These are phyloP conservation scores for Penicillium roqueforti DNA, from an alignment of 495 filamentous ascomycete genomes.

Conservation along the genomic window DNA sequence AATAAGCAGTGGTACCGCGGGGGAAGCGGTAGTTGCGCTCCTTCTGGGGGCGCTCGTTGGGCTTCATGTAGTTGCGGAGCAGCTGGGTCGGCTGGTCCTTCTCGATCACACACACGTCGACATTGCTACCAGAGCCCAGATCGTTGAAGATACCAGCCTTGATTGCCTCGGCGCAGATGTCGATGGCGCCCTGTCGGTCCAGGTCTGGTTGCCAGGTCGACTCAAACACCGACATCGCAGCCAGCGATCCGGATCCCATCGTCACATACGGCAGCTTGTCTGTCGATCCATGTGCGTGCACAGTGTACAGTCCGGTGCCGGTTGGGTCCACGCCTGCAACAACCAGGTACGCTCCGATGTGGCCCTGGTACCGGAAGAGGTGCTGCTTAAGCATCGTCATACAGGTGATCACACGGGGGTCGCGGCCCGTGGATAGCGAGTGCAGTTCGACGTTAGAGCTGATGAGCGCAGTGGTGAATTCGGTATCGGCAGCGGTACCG, in stretches of 20 bases:
- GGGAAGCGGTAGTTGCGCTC: constrained; percentile 86
- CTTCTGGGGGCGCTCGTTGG: constrained; percentile 89
- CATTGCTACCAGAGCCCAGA: constrained; percentile 93
- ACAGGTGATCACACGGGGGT: constrained; percentile 95
- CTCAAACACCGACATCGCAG: constrained; percentile 98
- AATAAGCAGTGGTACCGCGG: constrained; percentile 82
- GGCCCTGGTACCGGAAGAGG: constrained; percentile 95
- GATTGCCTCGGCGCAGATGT: constrained; percentile 82
- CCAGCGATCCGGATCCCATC: constrained; percentile 94
- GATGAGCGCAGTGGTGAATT: constrained; percentile 98
- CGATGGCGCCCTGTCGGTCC: constrained; percentile 75
- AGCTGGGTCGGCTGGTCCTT: constrained; percentile 82
- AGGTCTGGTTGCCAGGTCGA: constrained; percentile 84
- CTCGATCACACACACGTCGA: constrained; percentile 94
- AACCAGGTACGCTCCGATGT: constrained; percentile 97
- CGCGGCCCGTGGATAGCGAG: constrained; percentile 88
- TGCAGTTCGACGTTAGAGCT: constrained; percentile 98
- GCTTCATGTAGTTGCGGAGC: constrained; percentile 83
- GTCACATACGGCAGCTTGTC: constrained; percentile 99
- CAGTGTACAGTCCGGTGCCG: constrained; percentile 92
- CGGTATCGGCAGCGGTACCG: constrained; percentile 96
- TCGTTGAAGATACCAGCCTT: constrained; percentile 99
- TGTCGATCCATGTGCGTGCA: constrained; percentile 96
- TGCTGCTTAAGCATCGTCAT: constrained; percentile 99
- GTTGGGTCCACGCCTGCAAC: constrained; percentile 97